Conservation (phyloP, 768 basidiomycete genomes). For the Mycena maculata region DNA sequence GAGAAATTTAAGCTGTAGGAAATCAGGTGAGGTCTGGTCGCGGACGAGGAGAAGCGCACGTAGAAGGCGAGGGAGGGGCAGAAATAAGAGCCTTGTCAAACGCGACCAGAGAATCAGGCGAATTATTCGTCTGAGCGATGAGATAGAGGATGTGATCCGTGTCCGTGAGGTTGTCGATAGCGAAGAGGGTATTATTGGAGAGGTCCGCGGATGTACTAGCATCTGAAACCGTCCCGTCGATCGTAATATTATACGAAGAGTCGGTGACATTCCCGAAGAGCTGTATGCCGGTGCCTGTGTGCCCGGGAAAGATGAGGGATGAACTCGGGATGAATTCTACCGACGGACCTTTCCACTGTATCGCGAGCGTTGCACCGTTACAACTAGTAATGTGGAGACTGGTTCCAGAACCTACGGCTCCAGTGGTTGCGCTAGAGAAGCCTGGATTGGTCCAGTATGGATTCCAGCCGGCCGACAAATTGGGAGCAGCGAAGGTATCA, state of each 20-base stretch:
- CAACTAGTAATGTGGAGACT: slow-evolving; percentile 72
- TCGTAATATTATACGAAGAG: slow-evolving; percentile 58
- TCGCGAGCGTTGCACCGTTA: slow-evolving; percentile 65
- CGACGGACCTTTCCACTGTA: slow-evolving; percentile 72
- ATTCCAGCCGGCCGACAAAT: slow-evolving; percentile 74
- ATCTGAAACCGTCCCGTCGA: slow-evolving; percentile 59
- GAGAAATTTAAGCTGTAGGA: slow-evolving; percentile 48
- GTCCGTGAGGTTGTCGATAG: slow-evolving; percentile 59
- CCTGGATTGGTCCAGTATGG: slow-evolving; percentile 67
- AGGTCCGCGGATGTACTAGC: slow-evolving; percentile 35
- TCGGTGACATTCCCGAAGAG: slow-evolving; percentile 63
- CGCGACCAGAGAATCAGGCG: slow-evolving; percentile 52
- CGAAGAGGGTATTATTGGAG: slow-evolving; percentile 58
- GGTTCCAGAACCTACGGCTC: slow-evolving; percentile 63
- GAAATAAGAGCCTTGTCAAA: slow-evolving; percentile 71
- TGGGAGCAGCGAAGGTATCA: slow-evolving; percentile 63
- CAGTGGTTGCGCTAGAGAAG: slow-evolving; percentile 51
- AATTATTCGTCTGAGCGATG: slow-evolving; percentile 56
- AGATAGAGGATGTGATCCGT: slow-evolving; percentile 67
- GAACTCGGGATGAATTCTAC: not conserved
- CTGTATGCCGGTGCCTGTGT: slow-evolving; percentile 72
- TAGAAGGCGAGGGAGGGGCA: slow-evolving; percentile 46
- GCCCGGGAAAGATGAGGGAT: not conserved
- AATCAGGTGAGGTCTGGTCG: not conserved
- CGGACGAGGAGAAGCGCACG: slow-evolving; percentile 29